phyloP scores from a whole-genome alignment of 768 basidiomycete species.

The Boletus patriciae region DNA sequence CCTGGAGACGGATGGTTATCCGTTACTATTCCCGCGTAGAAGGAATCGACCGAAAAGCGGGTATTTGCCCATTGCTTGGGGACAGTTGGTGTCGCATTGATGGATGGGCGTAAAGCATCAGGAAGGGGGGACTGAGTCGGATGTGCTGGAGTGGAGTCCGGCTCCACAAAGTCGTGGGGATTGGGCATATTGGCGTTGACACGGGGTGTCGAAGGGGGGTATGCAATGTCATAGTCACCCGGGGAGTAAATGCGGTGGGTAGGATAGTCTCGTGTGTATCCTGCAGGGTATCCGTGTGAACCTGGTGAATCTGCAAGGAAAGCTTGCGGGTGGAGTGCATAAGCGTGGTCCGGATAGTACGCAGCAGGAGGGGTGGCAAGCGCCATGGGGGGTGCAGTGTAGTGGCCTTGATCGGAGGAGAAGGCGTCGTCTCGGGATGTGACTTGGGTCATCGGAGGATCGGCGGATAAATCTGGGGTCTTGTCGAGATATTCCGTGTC shows the following conservation, averaged over 20 bases:
- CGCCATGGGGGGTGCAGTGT: constrained; percentile 18
- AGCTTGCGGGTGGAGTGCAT: constrained; percentile 11
- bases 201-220: constrained; percentile 23
- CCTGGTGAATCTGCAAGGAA: not conserved
- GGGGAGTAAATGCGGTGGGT: constrained; percentile 27
- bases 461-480: constrained; percentile 2
- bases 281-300: not conserved
- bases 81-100: not conserved
- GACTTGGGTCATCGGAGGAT: constrained; percentile 13
- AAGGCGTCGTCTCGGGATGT: constrained; percentile 15
- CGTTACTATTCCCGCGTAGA: constrained; percentile 23
- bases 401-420: constrained; percentile 26
- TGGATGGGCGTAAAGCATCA: constrained; percentile 17
- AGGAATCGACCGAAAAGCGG: constrained; percentile 32
- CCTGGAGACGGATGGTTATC: constrained; percentile 14
- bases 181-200: constrained; percentile 13
- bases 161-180: constrained; percentile 14
- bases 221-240: constrained; percentile 24
- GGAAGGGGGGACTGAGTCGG: constrained; percentile 5
- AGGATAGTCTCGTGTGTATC: constrained; percentile 15
- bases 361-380: constrained; percentile 14
- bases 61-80: constrained; percentile 10
- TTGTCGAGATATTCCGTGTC: constrained; percentile 33
- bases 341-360: constrained; percentile 27
- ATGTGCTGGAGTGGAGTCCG: constrained; percentile 7